phyloP scores from a whole-genome alignment of 352 stramenopile genomes.

The Thraustochytrium sp. region DNA sequence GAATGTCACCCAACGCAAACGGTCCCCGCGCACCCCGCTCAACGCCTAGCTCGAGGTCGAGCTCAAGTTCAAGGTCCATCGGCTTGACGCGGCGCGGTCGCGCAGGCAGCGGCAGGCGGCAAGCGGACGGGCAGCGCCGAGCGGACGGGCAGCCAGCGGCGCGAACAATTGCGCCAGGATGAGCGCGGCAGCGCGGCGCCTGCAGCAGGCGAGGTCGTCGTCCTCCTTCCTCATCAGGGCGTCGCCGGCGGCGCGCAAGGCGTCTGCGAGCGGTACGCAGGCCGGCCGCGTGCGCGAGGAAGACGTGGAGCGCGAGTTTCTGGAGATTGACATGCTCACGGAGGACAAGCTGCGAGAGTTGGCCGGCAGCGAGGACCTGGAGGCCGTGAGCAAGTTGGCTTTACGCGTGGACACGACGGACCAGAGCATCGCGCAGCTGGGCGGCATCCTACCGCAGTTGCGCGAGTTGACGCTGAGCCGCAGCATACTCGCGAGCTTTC shows the following conservation, averaged over 20 bases:
- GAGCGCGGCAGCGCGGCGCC: neutral
- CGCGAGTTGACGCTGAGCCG: slow-evolving; percentile 61
- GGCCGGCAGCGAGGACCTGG: slow-evolving; percentile 61
- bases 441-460: slow-evolving; percentile 66
- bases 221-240: slow-evolving; percentile 12
- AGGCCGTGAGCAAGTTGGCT: slow-evolving; percentile 58
- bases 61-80: too few species aligned
- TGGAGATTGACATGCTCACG: slow-evolving; percentile 41
- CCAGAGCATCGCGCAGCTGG: slow-evolving; percentile 71
- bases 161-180: too few species aligned
- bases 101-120: too few species aligned
- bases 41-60: too few species aligned
- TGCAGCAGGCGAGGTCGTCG: neutral
- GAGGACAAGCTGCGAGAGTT: slow-evolving; percentile 51
- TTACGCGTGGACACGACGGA: slow-evolving; percentile 66
- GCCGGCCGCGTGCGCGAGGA: neutral
- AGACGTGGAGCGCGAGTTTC: slow-evolving; percentile 16
- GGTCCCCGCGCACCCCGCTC: too few species aligned
- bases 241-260: neutral
- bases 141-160: too few species aligned
- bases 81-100: too few species aligned
- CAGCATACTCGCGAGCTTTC: slow-evolving; percentile 66
- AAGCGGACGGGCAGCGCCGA: too few species aligned
- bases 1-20: too few species aligned
- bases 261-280: neutral